Percentiles rank a stretch among this genome's conserved stretches.
Evolutionary conservation across 139 green algal species (phyloP).

Genomic region (Coccomyxa sp.): DNA sequence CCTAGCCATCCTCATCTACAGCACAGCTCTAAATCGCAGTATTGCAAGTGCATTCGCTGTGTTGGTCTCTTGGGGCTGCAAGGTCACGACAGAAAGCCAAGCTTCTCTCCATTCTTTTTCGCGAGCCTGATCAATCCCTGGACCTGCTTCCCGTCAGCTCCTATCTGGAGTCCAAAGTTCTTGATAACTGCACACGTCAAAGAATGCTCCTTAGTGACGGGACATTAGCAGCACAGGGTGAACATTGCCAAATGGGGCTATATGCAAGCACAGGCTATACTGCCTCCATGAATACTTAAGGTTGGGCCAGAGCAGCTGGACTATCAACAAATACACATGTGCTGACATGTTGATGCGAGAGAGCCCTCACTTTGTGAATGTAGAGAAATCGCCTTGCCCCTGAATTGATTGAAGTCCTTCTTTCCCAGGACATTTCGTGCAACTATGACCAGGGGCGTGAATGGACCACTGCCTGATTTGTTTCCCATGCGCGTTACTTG

Average conservation of each 20-base stretch:
- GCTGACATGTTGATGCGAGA: neutral
- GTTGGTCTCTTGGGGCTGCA: neutral
- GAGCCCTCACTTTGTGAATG: conserved; percentile 88
- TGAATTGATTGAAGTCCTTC: conserved; percentile 96
- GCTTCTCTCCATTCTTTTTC: conserved; percentile 97
- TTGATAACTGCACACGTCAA: conserved; percentile 85
- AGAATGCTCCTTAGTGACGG: neutral
- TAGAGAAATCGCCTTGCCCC: conserved; percentile 95
- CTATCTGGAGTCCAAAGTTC: conserved; percentile 89
- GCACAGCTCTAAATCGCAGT: too few relatives aligned
- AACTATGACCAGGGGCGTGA: conserved; percentile 86
- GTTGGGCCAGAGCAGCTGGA: too few relatives aligned
- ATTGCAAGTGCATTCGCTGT: neutral
- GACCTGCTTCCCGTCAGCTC: conserved; percentile 85
- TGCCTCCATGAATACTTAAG: too few relatives aligned
- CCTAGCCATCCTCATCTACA: too few relatives aligned
- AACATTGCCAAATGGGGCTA: too few relatives aligned
- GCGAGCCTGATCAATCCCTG: conserved; percentile 94
- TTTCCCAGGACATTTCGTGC: conserved; percentile 76
- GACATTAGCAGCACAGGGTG: too few relatives aligned
- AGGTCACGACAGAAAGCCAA: conserved; percentile 81
- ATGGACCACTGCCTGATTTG: conserved; percentile 69
- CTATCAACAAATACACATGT: too few relatives aligned
- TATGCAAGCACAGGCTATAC: too few relatives aligned
- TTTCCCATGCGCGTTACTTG: conserved; percentile 65